Evolutionary conservation across 225 moss, liverwort and hornwort species (phyloP), one percentile per base, ranked within the genome.

Genomic region (Polytrichum commune): DNA sequence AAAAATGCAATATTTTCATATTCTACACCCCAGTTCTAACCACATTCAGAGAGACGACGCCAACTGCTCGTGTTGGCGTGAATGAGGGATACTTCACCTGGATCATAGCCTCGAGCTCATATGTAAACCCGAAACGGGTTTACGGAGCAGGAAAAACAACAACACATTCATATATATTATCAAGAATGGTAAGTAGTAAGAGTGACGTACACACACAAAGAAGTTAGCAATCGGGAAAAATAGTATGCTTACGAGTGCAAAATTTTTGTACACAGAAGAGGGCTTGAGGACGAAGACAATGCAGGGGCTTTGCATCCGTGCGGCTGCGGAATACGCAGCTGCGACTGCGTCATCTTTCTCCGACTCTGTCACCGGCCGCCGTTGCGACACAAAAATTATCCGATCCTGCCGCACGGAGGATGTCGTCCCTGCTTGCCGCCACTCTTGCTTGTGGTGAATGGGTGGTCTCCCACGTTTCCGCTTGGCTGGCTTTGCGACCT

Each of bases 261-360:
- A 84, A 19, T 74, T 65, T 29, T 72, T 67, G 65, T 84, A 77
- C 5, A 84, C 72, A 20, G 74, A 74, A 0, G 80, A 74, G 8
- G 67, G 74, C 46, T 69, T 74, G 74, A 84, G 77, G 46, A 72
- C 27, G 19, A 80, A 10, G 24, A 80, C 24, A 27, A 73, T 29
- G 18, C 19, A 70, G 24, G 53, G 23, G 7, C 28, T 18, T 24
- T n/a, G 6, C 23, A 79, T 58, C 7, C 27, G 55, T 19, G 70
- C 66, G 9, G 64, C 54, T 1, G 22, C 32, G 4, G 60, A 5
- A 27, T 60, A 38, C 16, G 79, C 74, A 0, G 76, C 64, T 32
- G n/a, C 64, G 16, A 67, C 18, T 0, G 76, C 73, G 6, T 68
- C 54, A 4, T 69, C 64, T 29, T 4, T 63, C 28, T 79, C 70